These are phyloP conservation scores for Tylopilus sp. DNA, from an alignment of 1,284 basidiomycete species.

Conservation along the genomic window DNA sequence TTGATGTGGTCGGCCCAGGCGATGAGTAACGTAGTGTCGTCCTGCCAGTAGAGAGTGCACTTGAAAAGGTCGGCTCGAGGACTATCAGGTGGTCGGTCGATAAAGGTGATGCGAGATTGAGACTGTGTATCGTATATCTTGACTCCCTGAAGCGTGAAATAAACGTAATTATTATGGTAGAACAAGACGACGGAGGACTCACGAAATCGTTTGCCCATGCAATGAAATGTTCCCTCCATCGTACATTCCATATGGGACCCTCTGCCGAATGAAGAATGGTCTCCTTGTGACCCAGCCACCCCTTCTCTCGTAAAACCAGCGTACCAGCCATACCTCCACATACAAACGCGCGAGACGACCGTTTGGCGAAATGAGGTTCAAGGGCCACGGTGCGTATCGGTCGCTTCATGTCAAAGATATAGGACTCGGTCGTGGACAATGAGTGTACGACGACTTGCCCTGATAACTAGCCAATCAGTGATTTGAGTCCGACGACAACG, in stretches of 20 bases:
- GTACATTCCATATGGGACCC: conserved; percentile 89
- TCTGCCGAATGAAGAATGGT: conserved; percentile 82
- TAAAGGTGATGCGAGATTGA: conserved; percentile 79
- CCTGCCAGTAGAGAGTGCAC: conserved; percentile 88
- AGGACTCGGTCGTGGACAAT: conserved; percentile 74
- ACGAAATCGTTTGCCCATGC: conserved; percentile 96
- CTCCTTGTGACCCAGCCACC: conserved; percentile 95
- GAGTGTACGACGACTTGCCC: conserved; percentile 91
- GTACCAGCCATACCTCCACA: conserved; percentile 92
- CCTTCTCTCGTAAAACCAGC: conserved; percentile 85
- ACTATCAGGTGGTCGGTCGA: conserved; percentile 76
- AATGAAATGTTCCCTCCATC: conserved; percentile 84
- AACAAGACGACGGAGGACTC: conserved; percentile 25
- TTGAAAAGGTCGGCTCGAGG: conserved; percentile 92
- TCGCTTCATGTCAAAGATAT: conserved; percentile 88
- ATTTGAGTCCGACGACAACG: background rate
- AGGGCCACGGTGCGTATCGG: conserved; percentile 88
- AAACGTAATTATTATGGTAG: background rate
- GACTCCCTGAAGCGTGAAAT: conserved; percentile 59
- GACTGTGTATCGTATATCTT: conserved; percentile 88
- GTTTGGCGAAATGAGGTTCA: conserved; percentile 87
- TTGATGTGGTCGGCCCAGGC: conserved; percentile 96
- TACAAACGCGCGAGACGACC: conserved; percentile 78
- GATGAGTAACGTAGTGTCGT: conserved; percentile 84
- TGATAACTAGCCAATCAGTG: conserved; percentile 31